Percentiles rank a stretch among this genome's conserved stretches.
phyloP scores from a whole-genome alignment of 2,329 filamentous ascomycete genomes.

The Colletotrichum incanum region DNA sequence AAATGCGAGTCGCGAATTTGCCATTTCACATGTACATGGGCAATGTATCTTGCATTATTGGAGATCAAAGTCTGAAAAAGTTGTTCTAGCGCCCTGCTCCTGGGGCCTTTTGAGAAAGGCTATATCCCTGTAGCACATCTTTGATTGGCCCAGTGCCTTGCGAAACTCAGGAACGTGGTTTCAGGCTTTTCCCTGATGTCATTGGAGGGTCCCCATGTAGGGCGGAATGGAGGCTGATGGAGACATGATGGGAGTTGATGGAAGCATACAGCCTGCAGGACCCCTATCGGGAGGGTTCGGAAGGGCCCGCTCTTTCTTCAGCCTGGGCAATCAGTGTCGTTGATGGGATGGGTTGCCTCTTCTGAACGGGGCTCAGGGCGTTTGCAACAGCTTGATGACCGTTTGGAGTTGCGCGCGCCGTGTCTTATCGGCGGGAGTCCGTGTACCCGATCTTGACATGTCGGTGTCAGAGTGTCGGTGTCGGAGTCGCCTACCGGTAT shows the following conservation, averaged over 20 bases:
- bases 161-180: conserved; percentile 41
- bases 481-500: not conserved
- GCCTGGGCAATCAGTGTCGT: conserved; percentile 13
- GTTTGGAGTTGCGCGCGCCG: not conserved
- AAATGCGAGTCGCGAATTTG: conserved; percentile 32
- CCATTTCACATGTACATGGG: conserved; percentile 22
- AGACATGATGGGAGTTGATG: conserved; percentile 17
- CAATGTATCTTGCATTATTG: conserved; percentile 8
- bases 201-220: conserved; percentile 40
- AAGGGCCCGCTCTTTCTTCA: conserved; percentile 37
- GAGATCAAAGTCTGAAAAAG: conserved; percentile 32
- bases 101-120: conserved; percentile 9
- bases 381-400: conserved; percentile 26
- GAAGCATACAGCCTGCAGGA: conserved; percentile 42
- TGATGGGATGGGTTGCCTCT: conserved; percentile 19
- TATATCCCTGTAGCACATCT: conserved; percentile 23
- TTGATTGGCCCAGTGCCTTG: conserved; percentile 29
- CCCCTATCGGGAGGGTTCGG: conserved; percentile 43
- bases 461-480: not conserved
- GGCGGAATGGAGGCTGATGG: conserved; percentile 16
- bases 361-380: conserved; percentile 1
- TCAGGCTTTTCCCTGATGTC: conserved; percentile 39
- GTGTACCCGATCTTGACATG: not conserved
- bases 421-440: conserved; percentile 21
- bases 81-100: conserved; percentile 35